Evolutionary conservation across 768 basidiomycete genomes (phyloP).

Genomic region (Tylopilus sp.): DNA sequence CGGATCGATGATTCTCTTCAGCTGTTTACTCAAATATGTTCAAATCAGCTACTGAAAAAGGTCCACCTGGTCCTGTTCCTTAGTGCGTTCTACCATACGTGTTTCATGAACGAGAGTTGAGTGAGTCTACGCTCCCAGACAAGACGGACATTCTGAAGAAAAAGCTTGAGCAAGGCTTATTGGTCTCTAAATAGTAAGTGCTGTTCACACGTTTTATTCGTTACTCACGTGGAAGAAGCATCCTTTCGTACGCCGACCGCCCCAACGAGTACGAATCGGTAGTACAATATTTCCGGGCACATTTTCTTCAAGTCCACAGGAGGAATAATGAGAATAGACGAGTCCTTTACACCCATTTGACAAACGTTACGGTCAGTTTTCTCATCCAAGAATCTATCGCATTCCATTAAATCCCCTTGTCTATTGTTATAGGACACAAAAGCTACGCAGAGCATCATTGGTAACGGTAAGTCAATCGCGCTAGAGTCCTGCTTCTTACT

Average conservation of each 20-base stretch:
- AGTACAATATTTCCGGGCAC: slow-evolving; percentile 83
- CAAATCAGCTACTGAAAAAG: slow-evolving; percentile 73
- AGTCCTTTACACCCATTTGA: slow-evolving; percentile 79
- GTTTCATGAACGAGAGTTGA: not conserved
- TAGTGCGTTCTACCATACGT: slow-evolving; percentile 36
- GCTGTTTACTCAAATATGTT: slow-evolving; percentile 82
- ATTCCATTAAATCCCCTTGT: slow-evolving; percentile 4
- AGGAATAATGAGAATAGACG: slow-evolving; percentile 77
- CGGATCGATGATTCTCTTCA: slow-evolving; percentile 87
- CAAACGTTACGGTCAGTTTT: slow-evolving; percentile 66
- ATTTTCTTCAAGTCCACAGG: slow-evolving; percentile 77
- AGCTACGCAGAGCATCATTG: slow-evolving; percentile 79
- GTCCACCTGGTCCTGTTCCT: slow-evolving; percentile 59
- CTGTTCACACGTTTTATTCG: not conserved
- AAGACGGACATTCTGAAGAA: slow-evolving; percentile 75
- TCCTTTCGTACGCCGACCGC: slow-evolving; percentile 77
- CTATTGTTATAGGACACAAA: slow-evolving; percentile 62
- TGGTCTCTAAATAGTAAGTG: slow-evolving; percentile 76
- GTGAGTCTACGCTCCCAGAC: slow-evolving; percentile 37
- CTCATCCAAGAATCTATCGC: not conserved
- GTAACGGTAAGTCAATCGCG: slow-evolving; percentile 54
- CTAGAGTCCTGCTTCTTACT: slow-evolving; percentile 3
- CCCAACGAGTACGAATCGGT: slow-evolving; percentile 80
- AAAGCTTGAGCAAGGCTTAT: slow-evolving; percentile 67
- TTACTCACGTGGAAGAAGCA: slow-evolving; percentile 40